Evolutionary conservation across 1,139 yeast species (phyloP).

Genomic region (Zygosaccharomyces pseudobailii): DNA sequence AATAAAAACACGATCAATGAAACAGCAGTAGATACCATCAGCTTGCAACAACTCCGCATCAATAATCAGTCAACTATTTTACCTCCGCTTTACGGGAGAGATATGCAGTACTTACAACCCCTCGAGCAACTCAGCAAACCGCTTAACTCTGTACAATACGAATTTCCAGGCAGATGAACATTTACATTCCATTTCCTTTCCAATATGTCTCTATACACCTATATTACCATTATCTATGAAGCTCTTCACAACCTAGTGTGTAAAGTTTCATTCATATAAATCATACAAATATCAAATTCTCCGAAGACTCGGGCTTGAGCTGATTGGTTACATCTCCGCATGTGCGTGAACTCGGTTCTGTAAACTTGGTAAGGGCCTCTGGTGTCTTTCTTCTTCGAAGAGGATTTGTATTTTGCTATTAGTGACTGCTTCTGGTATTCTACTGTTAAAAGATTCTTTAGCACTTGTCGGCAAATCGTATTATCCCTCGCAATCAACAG

Average conservation of each 20-base stretch:
- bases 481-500: slow-evolving; percentile 15
- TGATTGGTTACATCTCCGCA: slow-evolving; percentile 4
- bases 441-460: slow-evolving; percentile 28
- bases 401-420: slow-evolving; percentile 1
- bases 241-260: slow-evolving; percentile 22
- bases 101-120: slow-evolving; percentile 2
- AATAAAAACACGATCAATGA: not conserved
- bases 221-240: not conserved
- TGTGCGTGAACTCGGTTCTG: slow-evolving; percentile 15
- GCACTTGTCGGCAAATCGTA: slow-evolving; percentile 20
- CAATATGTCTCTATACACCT: not conserved
- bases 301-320: slow-evolving; percentile 12
- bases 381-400: not conserved
- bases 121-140: not conserved
- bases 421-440: slow-evolving; percentile 22
- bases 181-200: not conserved
- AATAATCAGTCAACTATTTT: not conserved
- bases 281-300: slow-evolving; percentile 26
- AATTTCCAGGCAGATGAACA: not conserved
- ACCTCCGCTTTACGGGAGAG: slow-evolving; percentile 1
- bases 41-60: slow-evolving; percentile 1
- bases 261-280: slow-evolving; percentile 26
- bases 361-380: slow-evolving; percentile 7
- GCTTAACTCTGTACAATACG: slow-evolving; percentile 1
- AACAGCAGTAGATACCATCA: not conserved